Percentiles rank a stretch among this genome's conserved stretches.
phyloP scores from a whole-genome alignment of 768 basidiomycete species.

The Pleurotus citrinopileatus region DNA sequence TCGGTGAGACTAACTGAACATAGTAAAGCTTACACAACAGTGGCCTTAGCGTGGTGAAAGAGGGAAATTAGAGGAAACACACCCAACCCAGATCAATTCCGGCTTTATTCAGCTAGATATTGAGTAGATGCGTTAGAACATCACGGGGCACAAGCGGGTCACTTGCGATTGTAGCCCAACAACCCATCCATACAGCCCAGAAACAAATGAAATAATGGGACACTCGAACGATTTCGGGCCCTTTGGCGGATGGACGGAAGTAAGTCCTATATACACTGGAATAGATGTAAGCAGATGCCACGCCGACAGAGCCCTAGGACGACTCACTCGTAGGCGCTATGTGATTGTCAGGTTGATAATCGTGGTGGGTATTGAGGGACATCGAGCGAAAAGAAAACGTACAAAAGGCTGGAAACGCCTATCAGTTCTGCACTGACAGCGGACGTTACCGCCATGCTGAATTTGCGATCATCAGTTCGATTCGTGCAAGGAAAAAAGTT shows the following conservation, averaged over 20 bases:
- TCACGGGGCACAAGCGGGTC: constrained; percentile 4
- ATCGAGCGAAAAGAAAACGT: constrained; percentile 17
- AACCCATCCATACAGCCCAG: constrained; percentile 43
- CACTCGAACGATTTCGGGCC: constrained; percentile 35
- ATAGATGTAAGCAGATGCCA: background rate
- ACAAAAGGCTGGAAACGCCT: constrained; percentile 42
- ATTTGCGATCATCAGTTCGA: background rate
- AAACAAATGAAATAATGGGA: constrained; percentile 39
- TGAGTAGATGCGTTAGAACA: background rate
- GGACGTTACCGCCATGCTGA: constrained; percentile 44
- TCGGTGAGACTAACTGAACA: constrained; percentile 33
- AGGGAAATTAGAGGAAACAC: background rate
- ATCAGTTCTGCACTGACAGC: constrained; percentile 45
- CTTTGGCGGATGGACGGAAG: constrained; percentile 31
- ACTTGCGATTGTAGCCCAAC: constrained; percentile 35
- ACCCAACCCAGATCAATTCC: constrained; percentile 48
- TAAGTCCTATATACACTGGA: constrained; percentile 37
- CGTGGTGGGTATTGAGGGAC: no score
- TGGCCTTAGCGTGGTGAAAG: background rate
- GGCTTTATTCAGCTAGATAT: constrained; percentile 36
- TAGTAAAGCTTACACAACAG: constrained; percentile 32
- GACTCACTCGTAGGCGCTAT: constrained; percentile 46
- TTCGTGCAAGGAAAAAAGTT: background rate
- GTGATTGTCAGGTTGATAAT: no score
- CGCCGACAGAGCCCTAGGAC: background rate